Conservation (phyloP, 805 yeast species). For the Ogataea neopini region DNA sequence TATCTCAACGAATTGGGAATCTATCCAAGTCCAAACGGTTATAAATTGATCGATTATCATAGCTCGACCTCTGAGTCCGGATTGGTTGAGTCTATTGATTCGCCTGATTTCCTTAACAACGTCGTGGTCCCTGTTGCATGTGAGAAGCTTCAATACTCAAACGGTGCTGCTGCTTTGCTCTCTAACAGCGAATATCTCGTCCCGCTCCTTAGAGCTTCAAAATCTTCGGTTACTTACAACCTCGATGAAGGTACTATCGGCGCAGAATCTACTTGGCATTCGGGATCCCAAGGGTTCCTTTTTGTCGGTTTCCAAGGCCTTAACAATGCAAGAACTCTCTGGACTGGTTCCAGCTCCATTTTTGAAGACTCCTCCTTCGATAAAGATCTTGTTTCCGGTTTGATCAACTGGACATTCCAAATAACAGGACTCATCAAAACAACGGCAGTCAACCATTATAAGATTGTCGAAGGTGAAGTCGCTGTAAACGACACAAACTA, state of each 20-base stretch:
- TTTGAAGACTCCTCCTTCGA: conserved; percentile 43
- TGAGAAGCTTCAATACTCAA: conserved; percentile 19
- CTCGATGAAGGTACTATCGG: conserved; percentile 40
- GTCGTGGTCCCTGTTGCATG: conserved; percentile 23
- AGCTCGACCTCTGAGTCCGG: conserved; percentile 24
- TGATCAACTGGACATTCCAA: conserved; percentile 74
- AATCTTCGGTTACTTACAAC: conserved; percentile 60
- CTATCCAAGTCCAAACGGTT: conserved; percentile 76
- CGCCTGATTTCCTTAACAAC: conserved; percentile 35
- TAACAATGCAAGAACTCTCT: conserved; percentile 72
- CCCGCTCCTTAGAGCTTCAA: conserved; percentile 69
- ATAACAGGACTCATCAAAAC: conserved; percentile 63
- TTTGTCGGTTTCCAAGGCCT: conserved; percentile 79
- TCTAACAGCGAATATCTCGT: conserved; percentile 67
- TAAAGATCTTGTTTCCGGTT: conserved; percentile 42
- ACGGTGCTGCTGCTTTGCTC: conserved; percentile 69
- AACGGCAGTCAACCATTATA: conserved; percentile 54
- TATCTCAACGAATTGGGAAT: conserved; percentile 82
- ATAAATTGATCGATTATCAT: conserved; percentile 67
- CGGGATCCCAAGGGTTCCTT: conserved; percentile 76
- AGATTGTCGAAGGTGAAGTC: conserved; percentile 43
- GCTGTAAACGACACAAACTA: conserved; percentile 43
- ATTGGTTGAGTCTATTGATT: conserved; percentile 22
- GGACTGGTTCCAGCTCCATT: conserved; percentile 74
- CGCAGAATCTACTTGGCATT: conserved; percentile 62